phyloP scores from a whole-genome alignment of 2,329 filamentous ascomycete species.

The Ramularia endophylla region DNA sequence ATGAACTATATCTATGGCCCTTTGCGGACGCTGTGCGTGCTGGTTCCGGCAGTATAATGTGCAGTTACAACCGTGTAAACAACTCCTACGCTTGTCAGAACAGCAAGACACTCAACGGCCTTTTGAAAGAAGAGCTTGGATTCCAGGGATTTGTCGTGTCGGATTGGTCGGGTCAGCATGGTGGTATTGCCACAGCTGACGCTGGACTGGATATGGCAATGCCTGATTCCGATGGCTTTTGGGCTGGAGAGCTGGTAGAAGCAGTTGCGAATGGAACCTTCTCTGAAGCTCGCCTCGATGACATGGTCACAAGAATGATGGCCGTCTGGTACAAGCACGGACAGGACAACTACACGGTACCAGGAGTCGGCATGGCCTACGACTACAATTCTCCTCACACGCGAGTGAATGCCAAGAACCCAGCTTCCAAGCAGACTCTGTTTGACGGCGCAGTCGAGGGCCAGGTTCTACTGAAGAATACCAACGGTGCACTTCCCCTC shows the following conservation, averaged over 20 bases:
- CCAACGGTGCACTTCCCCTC: conserved; percentile 49
- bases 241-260: conserved; percentile 20
- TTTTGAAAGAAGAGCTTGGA: conserved; percentile 59
- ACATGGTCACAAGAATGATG: conserved; percentile 31
- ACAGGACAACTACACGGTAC: conserved; percentile 16
- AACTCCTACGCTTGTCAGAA: conserved; percentile 64
- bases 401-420: conserved; percentile 47
- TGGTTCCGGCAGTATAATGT: conserved; percentile 61
- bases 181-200: conserved; percentile 25
- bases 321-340: conserved; percentile 25
- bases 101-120: conserved; percentile 52
- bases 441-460: conserved; percentile 54
- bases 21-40: conserved; percentile 47
- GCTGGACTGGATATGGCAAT: conserved; percentile 30
- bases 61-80: conserved; percentile 67
- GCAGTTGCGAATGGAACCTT: conserved; percentile 31
- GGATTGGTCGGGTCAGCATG: conserved; percentile 40
- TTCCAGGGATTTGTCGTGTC: conserved; percentile 39
- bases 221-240: conserved; percentile 23
- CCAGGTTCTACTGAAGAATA: conserved; percentile 59
- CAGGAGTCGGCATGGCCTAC: conserved; percentile 46
- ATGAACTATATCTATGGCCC: conserved; percentile 35
- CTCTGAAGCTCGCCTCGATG: conserved; percentile 26
- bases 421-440: conserved; percentile 36
- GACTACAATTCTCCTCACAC: conserved; percentile 46